Conservation (phyloP, 495 filamentous ascomycete genomes). For the Aspergillus sclerotioniger region DNA sequence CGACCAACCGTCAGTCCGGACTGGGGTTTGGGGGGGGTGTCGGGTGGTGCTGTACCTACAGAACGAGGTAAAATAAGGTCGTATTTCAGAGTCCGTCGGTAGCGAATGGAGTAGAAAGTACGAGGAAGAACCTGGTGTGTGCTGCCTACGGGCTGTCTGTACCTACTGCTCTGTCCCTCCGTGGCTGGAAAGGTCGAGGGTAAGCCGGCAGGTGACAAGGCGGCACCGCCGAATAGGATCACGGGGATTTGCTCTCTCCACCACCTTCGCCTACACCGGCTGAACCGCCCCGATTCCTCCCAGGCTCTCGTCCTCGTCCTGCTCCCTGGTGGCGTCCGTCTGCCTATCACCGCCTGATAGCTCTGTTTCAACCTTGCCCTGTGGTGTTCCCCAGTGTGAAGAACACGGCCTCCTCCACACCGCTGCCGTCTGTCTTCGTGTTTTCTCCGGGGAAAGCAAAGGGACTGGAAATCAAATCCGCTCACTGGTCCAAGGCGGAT, state of each 20-base stretch:
- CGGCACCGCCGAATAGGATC: background rate
- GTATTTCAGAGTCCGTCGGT: background rate
- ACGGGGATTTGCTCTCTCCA: constrained; percentile 1
- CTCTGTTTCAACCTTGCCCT: no score
- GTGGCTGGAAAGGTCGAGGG: no score
- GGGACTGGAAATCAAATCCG: no score
- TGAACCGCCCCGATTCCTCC: background rate
- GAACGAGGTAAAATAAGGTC: background rate
- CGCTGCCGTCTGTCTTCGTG: no score
- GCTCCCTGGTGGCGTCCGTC: background rate
- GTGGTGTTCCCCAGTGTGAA: no score
- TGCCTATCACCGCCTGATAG: background rate
- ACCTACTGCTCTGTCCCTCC: background rate
- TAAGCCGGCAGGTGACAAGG: background rate
- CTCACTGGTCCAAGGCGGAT: no score
- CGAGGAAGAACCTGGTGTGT: background rate
- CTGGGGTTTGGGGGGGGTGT: no score
- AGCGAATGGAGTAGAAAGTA: background rate
- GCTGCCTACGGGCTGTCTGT: background rate
- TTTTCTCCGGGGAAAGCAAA: no score
- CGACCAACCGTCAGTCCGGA: background rate
- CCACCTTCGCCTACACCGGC: background rate
- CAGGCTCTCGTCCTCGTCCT: background rate
- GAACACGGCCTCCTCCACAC: no score
- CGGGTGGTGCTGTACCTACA: background rate